Conservation (phyloP, 331 rosid species). For the Prunus yedoensis region DNA sequence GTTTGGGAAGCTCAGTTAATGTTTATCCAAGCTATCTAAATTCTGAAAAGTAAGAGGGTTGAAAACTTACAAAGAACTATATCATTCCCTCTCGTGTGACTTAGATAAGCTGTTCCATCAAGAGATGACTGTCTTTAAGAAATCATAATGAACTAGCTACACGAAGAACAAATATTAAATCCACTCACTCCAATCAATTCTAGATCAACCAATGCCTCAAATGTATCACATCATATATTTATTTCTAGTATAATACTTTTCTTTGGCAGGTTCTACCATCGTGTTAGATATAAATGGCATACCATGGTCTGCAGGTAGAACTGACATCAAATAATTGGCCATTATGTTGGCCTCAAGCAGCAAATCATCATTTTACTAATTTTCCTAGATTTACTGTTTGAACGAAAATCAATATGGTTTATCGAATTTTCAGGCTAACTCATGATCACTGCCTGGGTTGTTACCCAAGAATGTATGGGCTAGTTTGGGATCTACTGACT, state of each 20-base stretch:
- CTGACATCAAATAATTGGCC: background rate
- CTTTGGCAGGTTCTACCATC: background rate
- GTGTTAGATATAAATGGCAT: background rate
- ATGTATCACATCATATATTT: background rate
- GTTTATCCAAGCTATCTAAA: background rate
- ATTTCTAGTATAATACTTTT: background rate
- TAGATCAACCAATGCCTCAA: background rate
- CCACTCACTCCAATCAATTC: background rate
- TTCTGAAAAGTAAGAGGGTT: background rate
- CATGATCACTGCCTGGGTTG: background rate
- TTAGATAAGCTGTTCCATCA: background rate
- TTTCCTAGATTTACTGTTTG: background rate
- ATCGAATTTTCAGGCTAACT: background rate
- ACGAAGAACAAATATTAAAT: background rate
- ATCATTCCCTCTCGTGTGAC: background rate
- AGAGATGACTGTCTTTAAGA: background rate
- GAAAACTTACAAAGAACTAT: background rate
- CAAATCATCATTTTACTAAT: background rate
- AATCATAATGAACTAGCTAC: slow-evolving; percentile 1
- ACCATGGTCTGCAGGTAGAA: background rate
- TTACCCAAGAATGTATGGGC: background rate
- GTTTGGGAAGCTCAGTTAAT: background rate
- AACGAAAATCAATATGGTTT: background rate
- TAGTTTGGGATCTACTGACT: background rate
- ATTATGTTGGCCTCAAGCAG: background rate